Conservation (phyloP, 179 eudicot genomes). For the Silene vulgaris region DNA sequence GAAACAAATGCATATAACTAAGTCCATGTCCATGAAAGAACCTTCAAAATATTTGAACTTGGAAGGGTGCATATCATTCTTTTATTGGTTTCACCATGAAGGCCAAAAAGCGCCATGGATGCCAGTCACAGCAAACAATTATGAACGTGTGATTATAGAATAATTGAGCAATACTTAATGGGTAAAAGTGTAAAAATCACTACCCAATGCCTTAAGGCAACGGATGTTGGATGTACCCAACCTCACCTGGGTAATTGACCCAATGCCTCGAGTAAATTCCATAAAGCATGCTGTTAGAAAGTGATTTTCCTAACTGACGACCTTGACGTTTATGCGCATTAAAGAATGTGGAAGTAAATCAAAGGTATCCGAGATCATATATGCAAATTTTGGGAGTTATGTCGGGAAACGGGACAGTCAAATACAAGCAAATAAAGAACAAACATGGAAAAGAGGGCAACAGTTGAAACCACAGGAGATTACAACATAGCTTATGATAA, state of each 20-base stretch:
- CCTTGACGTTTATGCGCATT: not conserved
- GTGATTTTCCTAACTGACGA: not conserved
- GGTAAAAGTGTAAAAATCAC: not conserved
- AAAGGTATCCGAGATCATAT: not conserved
- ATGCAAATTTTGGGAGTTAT: not conserved
- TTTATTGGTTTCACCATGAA: not conserved
- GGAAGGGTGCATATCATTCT: not conserved
- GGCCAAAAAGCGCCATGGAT: conserved; percentile 3
- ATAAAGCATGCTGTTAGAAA: not conserved
- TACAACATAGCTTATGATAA: not conserved
- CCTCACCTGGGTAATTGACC: not conserved
- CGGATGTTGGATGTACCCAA: not conserved
- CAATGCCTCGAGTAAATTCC: not conserved
- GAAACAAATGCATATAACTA: conserved; percentile 4
- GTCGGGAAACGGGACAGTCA: not conserved
- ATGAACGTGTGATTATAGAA: not conserved
- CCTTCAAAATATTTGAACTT: not conserved
- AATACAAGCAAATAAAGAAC: not conserved
- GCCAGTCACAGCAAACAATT: not conserved
- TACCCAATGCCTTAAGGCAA: not conserved
- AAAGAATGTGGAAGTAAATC: conserved; percentile 1
- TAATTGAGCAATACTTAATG: not conserved
- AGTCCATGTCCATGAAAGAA: conserved; percentile 9
- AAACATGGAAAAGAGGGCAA: not conserved
- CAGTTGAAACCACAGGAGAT: not conserved